Evolutionary conservation across 768 basidiomycete genomes (phyloP).

Genomic region (Dentipellis fragilis): DNA sequence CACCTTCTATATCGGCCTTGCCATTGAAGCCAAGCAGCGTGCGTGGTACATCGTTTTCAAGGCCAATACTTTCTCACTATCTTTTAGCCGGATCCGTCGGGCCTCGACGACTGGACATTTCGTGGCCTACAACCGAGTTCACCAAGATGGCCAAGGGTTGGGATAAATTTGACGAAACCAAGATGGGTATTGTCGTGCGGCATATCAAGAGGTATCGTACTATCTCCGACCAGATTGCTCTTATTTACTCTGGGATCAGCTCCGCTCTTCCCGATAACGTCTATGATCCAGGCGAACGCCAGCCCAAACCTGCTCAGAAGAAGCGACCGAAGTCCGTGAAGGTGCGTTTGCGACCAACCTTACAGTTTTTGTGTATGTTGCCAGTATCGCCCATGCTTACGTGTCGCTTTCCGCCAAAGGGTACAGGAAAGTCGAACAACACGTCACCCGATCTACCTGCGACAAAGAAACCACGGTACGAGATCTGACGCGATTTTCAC

Average conservation of each 20-base stretch:
- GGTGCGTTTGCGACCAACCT: slow-evolving; percentile 26
- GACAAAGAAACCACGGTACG: slow-evolving; percentile 15
- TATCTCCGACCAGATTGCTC: background rate
- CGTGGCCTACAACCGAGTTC: slow-evolving; percentile 94
- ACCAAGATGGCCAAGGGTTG: slow-evolving; percentile 89
- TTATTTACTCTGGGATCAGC: slow-evolving; percentile 28
- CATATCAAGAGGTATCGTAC: slow-evolving; percentile 74
- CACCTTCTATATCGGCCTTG: slow-evolving; percentile 94
- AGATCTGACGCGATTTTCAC: background rate
- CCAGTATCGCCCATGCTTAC: background rate
- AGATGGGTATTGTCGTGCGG: slow-evolving; percentile 91
- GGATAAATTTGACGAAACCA: slow-evolving; percentile 87
- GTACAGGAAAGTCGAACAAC: slow-evolving; percentile 8
- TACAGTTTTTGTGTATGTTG: background rate
- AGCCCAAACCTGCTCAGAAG: slow-evolving; percentile 46
- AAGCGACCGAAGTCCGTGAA: slow-evolving; percentile 64
- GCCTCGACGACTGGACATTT: slow-evolving; percentile 85
- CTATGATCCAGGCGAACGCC: slow-evolving; percentile 74
- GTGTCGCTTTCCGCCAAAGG: background rate
- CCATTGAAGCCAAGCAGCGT: slow-evolving; percentile 88
- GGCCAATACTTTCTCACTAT: background rate
- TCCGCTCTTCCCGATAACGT: slow-evolving; percentile 72
- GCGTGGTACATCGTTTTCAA: slow-evolving; percentile 23
- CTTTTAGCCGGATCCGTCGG: slow-evolving; percentile 60
- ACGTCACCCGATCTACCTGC: slow-evolving; percentile 12